Evolutionary conservation across 495 filamentous ascomycete genomes (phyloP).

Genomic region (Aspergillus kassunensis): DNA sequence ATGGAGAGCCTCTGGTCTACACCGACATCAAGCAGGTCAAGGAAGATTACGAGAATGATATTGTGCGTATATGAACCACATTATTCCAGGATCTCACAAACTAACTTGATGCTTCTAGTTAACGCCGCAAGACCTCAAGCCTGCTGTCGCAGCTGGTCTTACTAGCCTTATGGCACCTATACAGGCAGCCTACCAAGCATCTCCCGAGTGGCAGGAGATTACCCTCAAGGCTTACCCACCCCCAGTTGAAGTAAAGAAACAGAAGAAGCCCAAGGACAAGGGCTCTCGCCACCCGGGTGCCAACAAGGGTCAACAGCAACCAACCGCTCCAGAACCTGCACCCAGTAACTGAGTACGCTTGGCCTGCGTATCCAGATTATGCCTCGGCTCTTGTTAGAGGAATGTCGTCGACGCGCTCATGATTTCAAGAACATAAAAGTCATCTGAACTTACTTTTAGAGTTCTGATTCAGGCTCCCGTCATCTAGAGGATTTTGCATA

Average conservation of each 20-base stretch:
- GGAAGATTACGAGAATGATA: constrained; percentile 74
- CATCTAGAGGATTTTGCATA: no score
- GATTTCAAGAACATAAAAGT: no score
- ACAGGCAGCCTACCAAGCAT: constrained; percentile 62
- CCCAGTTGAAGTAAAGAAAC: constrained; percentile 57
- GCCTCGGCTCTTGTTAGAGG: no score
- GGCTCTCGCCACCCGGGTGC: constrained; percentile 61
- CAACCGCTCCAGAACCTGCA: no score
- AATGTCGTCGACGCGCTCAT: no score
- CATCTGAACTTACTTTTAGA: no score
- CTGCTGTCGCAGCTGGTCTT: constrained; percentile 67
- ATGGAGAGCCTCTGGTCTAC: constrained; percentile 71
- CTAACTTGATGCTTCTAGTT: constrained; percentile 56
- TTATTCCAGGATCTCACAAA: background rate
- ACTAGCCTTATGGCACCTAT: constrained; percentile 71
- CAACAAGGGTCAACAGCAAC: no score
- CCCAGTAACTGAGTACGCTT: no score
- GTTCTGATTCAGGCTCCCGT: no score
- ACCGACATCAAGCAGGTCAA: constrained; percentile 64
- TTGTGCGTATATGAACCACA: constrained; percentile 51
- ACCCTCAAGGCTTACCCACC: constrained; percentile 79
- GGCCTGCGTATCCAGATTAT: no score
- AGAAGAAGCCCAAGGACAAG: constrained; percentile 79
- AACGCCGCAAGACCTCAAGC: constrained; percentile 79
- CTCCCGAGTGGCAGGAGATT: constrained; percentile 76